phyloP scores from a whole-genome alignment of 768 basidiomycete species.

The Chiua virens region DNA sequence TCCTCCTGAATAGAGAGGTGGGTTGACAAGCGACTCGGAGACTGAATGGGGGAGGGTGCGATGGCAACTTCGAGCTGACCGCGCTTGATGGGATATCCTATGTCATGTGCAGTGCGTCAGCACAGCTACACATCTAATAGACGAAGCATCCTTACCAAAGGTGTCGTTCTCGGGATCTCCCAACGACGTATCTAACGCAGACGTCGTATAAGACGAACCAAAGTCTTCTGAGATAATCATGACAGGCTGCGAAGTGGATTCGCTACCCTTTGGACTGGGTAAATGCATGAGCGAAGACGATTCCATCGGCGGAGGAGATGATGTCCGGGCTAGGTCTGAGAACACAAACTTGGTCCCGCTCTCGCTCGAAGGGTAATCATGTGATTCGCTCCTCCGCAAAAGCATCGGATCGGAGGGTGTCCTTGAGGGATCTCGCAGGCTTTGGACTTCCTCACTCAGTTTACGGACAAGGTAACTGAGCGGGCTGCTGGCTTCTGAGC shows the following conservation, averaged over 20 bases:
- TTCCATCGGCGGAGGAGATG: slow-evolving; percentile 16
- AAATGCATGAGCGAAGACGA: slow-evolving; percentile 6
- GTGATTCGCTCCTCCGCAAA: slow-evolving; percentile 9
- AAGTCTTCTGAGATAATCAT: slow-evolving; percentile 26
- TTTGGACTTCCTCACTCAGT: slow-evolving; percentile 38
- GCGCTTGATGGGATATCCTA: slow-evolving; percentile 27
- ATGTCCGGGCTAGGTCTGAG: slow-evolving; percentile 12
- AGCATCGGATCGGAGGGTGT: slow-evolving; percentile 10
- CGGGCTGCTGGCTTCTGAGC: slow-evolving; percentile 35
- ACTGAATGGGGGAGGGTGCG: slow-evolving; percentile 13
- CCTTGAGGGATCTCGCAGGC: slow-evolving; percentile 15
- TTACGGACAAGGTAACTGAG: slow-evolving; percentile 41
- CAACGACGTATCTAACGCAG: slow-evolving; percentile 12
- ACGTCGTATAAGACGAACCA: slow-evolving; percentile 22
- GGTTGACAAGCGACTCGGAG: slow-evolving; percentile 16
- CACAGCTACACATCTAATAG: too few species aligned
- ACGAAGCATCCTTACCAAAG: slow-evolving; percentile 20
- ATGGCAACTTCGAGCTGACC: slow-evolving; percentile 14
- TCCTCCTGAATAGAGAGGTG: slow-evolving; percentile 23
- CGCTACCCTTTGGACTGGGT: slow-evolving; percentile 7
- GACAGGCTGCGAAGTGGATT: not conserved
- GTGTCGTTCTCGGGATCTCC: slow-evolving; percentile 29
- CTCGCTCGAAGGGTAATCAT: slow-evolving; percentile 12
- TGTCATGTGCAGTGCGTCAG: not conserved
- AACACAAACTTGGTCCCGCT: slow-evolving; percentile 14